phyloP scores from a whole-genome alignment of 257 asterid genomes.

The Fraxinus pennsylvanica region DNA sequence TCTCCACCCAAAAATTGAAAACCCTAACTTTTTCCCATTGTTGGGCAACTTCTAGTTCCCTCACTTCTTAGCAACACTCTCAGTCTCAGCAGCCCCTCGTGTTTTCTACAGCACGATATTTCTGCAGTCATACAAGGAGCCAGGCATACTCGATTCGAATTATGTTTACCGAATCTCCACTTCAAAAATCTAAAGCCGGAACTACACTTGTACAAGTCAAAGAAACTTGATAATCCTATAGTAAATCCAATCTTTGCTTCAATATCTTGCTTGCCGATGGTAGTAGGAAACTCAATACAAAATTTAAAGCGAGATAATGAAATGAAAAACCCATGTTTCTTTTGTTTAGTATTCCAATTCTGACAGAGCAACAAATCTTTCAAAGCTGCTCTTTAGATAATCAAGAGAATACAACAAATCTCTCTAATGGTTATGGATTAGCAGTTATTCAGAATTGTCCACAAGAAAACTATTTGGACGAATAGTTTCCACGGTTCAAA shows the following conservation, averaged over 20 bases:
- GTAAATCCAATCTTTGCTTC: conserved; percentile 18
- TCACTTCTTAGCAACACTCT: conserved; percentile 48
- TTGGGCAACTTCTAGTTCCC: conserved; percentile 41
- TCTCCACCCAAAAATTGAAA: no score
- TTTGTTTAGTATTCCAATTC: conserved; percentile 71
- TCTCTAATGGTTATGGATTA: conserved; percentile 61
- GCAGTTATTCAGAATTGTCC: conserved; percentile 48
- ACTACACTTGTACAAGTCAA: conserved; percentile 44
- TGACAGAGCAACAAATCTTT: conserved; percentile 66
- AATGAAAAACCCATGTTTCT: conserved; percentile 39
- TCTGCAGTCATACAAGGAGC: conserved; percentile 93
- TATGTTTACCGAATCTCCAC: conserved; percentile 45
- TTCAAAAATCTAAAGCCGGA: conserved; percentile 52
- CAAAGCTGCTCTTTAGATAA: conserved; percentile 42
- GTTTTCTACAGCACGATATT: conserved; percentile 55
- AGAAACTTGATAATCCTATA: conserved; percentile 34
- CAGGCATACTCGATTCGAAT: conserved; percentile 73
- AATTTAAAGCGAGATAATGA: conserved; percentile 26
- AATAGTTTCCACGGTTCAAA: conserved; percentile 40
- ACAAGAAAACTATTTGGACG: conserved; percentile 45
- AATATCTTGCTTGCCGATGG: conserved; percentile 39
- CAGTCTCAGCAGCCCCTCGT: conserved; percentile 73
- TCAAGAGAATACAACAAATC: conserved; percentile 40
- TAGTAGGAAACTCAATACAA: conserved; percentile 37
- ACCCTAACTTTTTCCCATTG: conserved; percentile 29